These are phyloP conservation scores for Colletotrichum destructivum DNA, from an alignment of 2,329 filamentous ascomycete genomes.

Conservation along the genomic window DNA sequence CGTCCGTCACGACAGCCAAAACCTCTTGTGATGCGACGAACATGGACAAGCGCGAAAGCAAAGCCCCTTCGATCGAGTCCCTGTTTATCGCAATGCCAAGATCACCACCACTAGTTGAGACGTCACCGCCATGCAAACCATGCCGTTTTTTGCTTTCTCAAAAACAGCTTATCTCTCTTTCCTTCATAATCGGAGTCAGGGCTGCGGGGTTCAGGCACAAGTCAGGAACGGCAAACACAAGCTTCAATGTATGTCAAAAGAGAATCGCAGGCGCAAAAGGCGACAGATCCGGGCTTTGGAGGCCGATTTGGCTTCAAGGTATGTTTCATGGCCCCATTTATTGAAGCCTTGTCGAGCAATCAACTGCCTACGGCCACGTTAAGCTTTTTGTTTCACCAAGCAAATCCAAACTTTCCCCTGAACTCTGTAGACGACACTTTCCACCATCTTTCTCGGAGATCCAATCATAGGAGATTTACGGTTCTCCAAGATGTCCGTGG, in stretches of 20 bases:
- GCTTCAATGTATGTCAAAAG: background rate
- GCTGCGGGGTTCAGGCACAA: background rate
- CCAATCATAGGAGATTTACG: background rate
- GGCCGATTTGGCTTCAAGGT: background rate
- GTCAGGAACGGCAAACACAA: background rate
- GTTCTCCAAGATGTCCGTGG: background rate
- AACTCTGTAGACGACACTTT: background rate
- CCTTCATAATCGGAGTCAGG: constrained; percentile 14
- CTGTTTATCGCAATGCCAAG: background rate
- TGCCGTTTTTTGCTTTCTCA: background rate
- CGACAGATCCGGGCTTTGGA: background rate
- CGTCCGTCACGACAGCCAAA: background rate
- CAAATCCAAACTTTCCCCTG: constrained; percentile 13
- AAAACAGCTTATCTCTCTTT: constrained; percentile 27
- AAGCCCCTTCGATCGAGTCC: constrained; percentile 12
- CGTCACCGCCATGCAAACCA: background rate
- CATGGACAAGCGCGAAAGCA: background rate
- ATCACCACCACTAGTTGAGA: constrained; percentile 16
- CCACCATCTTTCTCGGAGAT: background rate
- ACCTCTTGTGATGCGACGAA: constrained; percentile 27
- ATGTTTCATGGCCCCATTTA: constrained; percentile 4
- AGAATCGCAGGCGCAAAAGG: background rate
- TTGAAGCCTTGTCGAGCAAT: background rate
- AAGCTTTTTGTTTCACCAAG: constrained; percentile 21
- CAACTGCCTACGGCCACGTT: background rate